A percentile compares a stretch with the other conserved stretches of the same genome.
These are phyloP conservation scores for Flaveria robusta DNA, from an alignment of 129 eudicot species.

Conservation along the genomic window DNA sequence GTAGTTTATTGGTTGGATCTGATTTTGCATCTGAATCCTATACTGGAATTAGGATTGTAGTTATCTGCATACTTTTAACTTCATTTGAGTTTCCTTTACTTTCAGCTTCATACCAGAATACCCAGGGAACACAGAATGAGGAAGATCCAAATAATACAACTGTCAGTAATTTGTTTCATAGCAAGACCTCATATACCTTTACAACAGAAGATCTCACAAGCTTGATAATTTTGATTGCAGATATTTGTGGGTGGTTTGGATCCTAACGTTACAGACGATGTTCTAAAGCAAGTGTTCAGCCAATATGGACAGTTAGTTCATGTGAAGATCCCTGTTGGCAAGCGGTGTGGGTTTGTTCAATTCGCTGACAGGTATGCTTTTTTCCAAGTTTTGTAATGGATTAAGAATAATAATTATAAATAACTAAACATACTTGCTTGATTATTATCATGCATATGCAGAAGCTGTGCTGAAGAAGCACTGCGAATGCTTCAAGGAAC, in stretches of 20 bases:
- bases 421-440: background rate
- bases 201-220: background rate
- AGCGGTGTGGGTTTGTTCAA: slow-evolving; percentile 95
- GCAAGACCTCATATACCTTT: background rate
- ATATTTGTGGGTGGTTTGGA: slow-evolving; percentile 92
- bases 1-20: background rate
- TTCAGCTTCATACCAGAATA: slow-evolving; percentile 78
- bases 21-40: background rate
- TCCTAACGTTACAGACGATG: slow-evolving; percentile 73
- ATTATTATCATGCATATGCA: slow-evolving; percentile 22
- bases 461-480: slow-evolving; percentile 33
- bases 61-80: slow-evolving; percentile 5
- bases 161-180: slow-evolving; percentile 55
- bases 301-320: slow-evolving; percentile 75
- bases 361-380: slow-evolving; percentile 33
- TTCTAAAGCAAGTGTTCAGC: slow-evolving; percentile 73
- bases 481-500: slow-evolving; percentile 32
- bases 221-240: slow-evolving; percentile 39
- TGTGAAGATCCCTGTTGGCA: slow-evolving; percentile 90
- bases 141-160: slow-evolving; percentile 95
- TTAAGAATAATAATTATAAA: background rate
- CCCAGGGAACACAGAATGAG: slow-evolving; percentile 75
- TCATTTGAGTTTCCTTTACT: slow-evolving; percentile 29
- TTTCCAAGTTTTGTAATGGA: background rate
- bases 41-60: background rate